phyloP scores from a whole-genome alignment of 2,329 filamentous ascomycete genomes.

The Botrytis galanthina region DNA sequence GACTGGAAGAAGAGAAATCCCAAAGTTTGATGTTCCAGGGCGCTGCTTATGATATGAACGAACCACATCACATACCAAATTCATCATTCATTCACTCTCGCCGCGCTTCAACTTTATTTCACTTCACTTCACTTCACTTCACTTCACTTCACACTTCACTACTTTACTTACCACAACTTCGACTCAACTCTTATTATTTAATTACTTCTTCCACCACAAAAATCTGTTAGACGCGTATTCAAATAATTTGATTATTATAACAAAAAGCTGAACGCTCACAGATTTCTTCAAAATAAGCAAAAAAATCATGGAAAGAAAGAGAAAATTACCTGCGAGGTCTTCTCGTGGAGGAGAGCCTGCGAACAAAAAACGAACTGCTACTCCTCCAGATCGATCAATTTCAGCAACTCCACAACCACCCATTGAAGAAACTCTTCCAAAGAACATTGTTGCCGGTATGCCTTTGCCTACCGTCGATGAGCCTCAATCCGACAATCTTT shows the following conservation, averaged over 20 bases:
- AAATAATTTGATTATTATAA: background rate
- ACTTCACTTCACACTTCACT: background rate
- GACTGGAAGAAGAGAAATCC: background rate
- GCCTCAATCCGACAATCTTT: constrained; percentile 62
- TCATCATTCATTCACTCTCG: background rate
- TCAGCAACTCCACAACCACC: constrained; percentile 39
- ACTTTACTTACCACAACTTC: constrained; percentile 1
- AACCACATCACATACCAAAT: background rate
- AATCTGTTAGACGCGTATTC: background rate
- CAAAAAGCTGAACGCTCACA: too few relatives aligned
- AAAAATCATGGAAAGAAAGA: constrained; percentile 60
- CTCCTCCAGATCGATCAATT: constrained; percentile 51
- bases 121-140: background rate
- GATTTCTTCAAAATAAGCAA: constrained; percentile 6
- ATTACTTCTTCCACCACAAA: background rate
- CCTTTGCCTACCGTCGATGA: constrained; percentile 69
- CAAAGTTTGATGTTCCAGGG: background rate
- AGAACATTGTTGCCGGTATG: constrained; percentile 60
- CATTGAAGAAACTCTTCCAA: constrained; percentile 52
- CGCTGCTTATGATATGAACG: background rate
- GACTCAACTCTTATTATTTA: background rate
- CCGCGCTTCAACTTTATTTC: background rate
- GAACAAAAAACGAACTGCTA: constrained; percentile 57
- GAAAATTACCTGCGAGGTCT: constrained; percentile 62
- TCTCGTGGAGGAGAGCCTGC: constrained; percentile 56